Evolutionary conservation across 2,329 filamentous ascomycete genomes (phyloP).

Genomic region (Myriosclerotinia duriaeana): DNA sequence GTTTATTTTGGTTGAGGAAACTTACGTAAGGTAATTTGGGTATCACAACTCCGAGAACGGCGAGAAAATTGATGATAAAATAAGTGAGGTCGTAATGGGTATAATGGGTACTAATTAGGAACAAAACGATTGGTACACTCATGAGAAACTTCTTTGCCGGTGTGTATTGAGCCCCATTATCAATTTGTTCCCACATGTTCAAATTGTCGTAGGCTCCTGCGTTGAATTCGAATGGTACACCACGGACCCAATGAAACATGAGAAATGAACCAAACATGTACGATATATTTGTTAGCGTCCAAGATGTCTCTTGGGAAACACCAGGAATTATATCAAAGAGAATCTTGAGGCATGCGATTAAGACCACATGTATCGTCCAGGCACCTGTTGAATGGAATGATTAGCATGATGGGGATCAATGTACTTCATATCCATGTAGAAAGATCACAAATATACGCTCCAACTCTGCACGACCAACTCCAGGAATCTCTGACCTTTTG

Average conservation of each 20-base stretch:
- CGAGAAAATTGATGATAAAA: constrained; percentile 95
- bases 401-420: constrained; percentile 21
- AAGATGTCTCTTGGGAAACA: constrained; percentile 95
- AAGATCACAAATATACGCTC: background rate
- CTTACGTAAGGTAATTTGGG: constrained; percentile 93
- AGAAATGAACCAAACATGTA: constrained; percentile 99
- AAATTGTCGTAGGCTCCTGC: constrained; percentile 97
- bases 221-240: constrained; percentile 98
- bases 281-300: constrained; percentile 97
- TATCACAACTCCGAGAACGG: constrained; percentile 88
- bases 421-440: constrained; percentile 7
- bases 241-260: constrained; percentile 99
- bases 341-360: constrained; percentile 90
- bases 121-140: constrained; percentile 89
- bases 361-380: constrained; percentile 94
- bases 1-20: constrained; percentile 7
- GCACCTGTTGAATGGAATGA: constrained; percentile 61
- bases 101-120: constrained; percentile 96
- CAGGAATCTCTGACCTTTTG: constrained; percentile 72
- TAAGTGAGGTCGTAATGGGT: constrained; percentile 97
- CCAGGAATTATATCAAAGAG: constrained; percentile 95
- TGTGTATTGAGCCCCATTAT: constrained; percentile 98
- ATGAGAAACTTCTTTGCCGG: constrained; percentile 98
- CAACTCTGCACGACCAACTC: background rate
- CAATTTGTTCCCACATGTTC: constrained; percentile 99